Conservation (phyloP, 306 rosid genomes). For the Senna siamea region DNA sequence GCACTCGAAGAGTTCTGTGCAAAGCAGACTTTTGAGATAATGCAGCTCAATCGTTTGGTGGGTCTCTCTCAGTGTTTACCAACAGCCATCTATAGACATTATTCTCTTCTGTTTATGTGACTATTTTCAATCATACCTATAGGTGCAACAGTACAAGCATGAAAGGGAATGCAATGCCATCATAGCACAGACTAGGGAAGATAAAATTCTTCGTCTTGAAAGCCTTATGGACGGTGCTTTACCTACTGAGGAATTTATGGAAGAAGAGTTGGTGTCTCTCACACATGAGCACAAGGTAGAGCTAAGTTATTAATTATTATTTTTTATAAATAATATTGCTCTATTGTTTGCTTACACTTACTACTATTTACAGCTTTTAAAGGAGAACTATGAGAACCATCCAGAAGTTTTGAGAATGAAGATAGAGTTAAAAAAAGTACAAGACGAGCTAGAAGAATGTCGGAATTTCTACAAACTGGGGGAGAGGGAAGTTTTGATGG, state of each 20-base stretch:
- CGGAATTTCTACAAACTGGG: slow-evolving; percentile 77
- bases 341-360: slow-evolving; percentile 38
- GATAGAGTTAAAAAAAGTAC: slow-evolving; percentile 77
- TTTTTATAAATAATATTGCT: slow-evolving; percentile 7
- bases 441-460: slow-evolving; percentile 73
- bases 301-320: slow-evolving; percentile 27
- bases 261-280: slow-evolving; percentile 74
- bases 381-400: slow-evolving; percentile 89
- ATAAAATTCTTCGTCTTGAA: slow-evolving; percentile 90
- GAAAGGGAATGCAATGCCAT: slow-evolving; percentile 91
- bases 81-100: slow-evolving; percentile 15
- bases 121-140: slow-evolving; percentile 42
- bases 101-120: slow-evolving; percentile 41
- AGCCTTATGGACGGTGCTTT: slow-evolving; percentile 92
- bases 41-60: slow-evolving; percentile 94
- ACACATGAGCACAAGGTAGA: slow-evolving; percentile 81
- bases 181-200: slow-evolving; percentile 90
- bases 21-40: slow-evolving; percentile 76
- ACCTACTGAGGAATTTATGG: slow-evolving; percentile 88
- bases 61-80: slow-evolving; percentile 35
- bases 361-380: slow-evolving; percentile 59
- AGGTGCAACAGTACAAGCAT: slow-evolving; percentile 93
- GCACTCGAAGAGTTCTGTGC: slow-evolving; percentile 90
- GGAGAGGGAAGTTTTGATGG: slow-evolving; percentile 94
- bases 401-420: slow-evolving; percentile 82